A percentile compares a stretch with the other conserved stretches of the same genome.
Evolutionary conservation across 257 asterid species (phyloP).

Genomic region (Lavandula angustifolia): DNA sequence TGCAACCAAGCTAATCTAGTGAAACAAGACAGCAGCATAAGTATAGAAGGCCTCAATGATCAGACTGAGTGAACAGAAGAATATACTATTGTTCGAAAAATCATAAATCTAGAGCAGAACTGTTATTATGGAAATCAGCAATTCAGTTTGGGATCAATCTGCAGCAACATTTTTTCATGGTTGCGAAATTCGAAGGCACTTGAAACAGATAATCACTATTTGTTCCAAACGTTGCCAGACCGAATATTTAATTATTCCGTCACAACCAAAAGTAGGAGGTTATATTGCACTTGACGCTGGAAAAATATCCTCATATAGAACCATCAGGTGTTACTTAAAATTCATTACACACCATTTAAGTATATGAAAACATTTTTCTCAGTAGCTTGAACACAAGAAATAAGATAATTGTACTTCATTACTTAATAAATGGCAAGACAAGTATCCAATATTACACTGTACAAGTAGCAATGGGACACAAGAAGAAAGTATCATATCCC

Average conservation of each 20-base stretch:
- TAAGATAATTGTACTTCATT: not conserved
- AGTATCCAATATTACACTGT: not conserved
- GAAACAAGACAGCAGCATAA: constrained; percentile 9
- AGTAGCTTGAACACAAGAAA: not conserved
- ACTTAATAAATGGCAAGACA: not conserved
- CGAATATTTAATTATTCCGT: not conserved
- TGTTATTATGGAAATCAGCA: not conserved
- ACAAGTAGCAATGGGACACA: constrained; percentile 12
- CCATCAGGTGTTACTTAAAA: not conserved
- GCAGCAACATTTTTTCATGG: no score
- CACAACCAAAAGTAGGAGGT: not conserved
- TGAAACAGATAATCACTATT: no score
- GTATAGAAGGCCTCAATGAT: not conserved
- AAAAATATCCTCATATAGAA: not conserved
- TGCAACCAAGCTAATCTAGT: constrained; percentile 21
- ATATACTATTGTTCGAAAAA: not conserved
- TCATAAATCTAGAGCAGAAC: not conserved
- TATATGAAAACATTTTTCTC: constrained; percentile 9
- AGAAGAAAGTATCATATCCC: constrained; percentile 1
- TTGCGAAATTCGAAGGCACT: no score
- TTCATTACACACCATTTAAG: constrained; percentile 13
- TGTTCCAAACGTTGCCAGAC: no score
- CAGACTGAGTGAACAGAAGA: not conserved
- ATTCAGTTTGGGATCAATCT: not conserved
- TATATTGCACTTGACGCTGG: not conserved